Conservation (phyloP, 768 basidiomycete species). For the Suillus paluster region DNA sequence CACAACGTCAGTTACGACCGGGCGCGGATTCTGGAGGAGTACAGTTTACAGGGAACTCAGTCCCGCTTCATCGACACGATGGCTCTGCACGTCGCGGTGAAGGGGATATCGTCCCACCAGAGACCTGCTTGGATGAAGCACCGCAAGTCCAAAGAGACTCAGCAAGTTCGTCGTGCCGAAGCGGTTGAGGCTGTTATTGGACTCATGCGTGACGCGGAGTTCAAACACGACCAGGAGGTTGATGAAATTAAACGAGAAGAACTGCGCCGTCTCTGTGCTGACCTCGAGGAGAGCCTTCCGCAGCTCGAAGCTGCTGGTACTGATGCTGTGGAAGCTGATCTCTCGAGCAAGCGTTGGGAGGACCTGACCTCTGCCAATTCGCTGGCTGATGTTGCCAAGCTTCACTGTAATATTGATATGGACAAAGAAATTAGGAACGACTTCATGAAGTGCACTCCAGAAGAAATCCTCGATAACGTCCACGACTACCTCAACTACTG, state of each 20-base stretch:
- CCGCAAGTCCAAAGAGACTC: constrained; percentile 67
- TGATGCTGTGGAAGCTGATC: constrained; percentile 47
- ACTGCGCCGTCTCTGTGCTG: constrained; percentile 42
- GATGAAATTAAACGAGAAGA: constrained; percentile 42
- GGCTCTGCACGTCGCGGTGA: constrained; percentile 91
- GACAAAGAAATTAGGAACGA: constrained; percentile 81
- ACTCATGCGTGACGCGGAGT: constrained; percentile 48
- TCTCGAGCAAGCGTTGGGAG: constrained; percentile 78
- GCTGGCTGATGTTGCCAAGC: constrained; percentile 86
- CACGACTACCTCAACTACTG: constrained; percentile 85
- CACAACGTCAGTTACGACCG: constrained; percentile 97
- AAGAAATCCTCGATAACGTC: constrained; percentile 65
- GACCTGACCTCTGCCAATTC: constrained; percentile 92
- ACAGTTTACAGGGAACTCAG: constrained; percentile 63
- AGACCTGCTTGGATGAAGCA: constrained; percentile 92
- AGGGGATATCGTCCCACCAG: constrained; percentile 94
- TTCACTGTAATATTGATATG: constrained; percentile 83
- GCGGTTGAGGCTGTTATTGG: constrained; percentile 65
- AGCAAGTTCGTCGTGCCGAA: constrained; percentile 60
- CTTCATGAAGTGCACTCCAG: constrained; percentile 71
- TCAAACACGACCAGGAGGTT: constrained; percentile 40
- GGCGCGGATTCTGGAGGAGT: constrained; percentile 82
- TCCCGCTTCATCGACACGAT: constrained; percentile 94
- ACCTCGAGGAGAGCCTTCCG: constrained; percentile 47
- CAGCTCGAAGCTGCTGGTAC: constrained; percentile 38